A percentile compares a stretch with the other conserved stretches of the same genome.
These are phyloP conservation scores for Hymenoscyphus fraxineus DNA, from an alignment of 2,329 filamentous ascomycete species.

Conservation along the genomic window DNA sequence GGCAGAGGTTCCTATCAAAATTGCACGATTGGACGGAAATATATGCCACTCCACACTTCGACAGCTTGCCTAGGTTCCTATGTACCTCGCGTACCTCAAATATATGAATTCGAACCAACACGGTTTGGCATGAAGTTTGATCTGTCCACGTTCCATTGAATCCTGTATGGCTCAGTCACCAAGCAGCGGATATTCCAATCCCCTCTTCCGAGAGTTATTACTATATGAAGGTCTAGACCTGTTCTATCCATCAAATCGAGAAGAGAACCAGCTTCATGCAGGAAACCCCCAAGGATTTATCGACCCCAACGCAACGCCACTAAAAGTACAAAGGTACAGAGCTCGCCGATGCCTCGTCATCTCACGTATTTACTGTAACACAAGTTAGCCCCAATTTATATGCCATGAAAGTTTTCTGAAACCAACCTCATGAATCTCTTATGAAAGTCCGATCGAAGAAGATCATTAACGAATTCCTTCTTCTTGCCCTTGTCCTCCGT, in stretches of 20 bases:
- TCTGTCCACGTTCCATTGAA: background rate
- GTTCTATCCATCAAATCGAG: background rate
- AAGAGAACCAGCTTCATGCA: background rate
- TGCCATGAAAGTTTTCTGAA: conserved; percentile 8
- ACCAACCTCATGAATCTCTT: conserved; percentile 79
- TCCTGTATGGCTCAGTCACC: background rate
- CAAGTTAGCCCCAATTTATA: conserved; percentile 20
- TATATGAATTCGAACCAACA: background rate
- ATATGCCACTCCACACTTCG: background rate
- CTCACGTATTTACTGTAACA: conserved; percentile 36
- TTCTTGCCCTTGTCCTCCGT: conserved; percentile 85
- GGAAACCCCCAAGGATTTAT: background rate
- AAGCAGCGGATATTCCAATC: background rate
- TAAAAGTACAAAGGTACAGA: conserved; percentile 3
- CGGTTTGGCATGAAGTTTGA: background rate
- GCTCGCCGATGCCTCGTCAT: conserved; percentile 23
- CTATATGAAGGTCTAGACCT: background rate
- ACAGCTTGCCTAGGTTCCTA: background rate
- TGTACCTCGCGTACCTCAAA: background rate
- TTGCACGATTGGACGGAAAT: background rate
- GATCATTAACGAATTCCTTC: conserved; percentile 96
- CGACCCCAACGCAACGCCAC: conserved; percentile 11
- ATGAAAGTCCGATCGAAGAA: conserved; percentile 93
- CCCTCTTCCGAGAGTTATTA: background rate
- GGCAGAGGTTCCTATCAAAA: conserved; percentile 1